Base-by-base conservation (phyloP, 202 grass and related monocot species). In the Zoysia matrella region DNA sequence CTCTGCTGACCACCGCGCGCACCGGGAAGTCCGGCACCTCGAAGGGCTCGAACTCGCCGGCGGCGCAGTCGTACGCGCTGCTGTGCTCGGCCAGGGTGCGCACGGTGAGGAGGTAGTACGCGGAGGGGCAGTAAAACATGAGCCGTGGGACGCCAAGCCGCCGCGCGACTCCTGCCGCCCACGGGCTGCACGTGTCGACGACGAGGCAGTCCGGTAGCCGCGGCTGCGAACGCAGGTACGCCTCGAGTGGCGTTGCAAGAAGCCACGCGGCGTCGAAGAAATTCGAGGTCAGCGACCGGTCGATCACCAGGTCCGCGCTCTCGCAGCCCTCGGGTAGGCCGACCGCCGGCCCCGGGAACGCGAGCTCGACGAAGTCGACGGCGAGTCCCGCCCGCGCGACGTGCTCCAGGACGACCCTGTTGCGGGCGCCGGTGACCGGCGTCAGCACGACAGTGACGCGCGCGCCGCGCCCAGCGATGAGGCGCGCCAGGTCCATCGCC, bases 51-150 rank as follows among this genome's bases (percentile, higher is more conserved):
- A n/a, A n/a, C 83, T 50, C 9, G 90, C 61, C 62, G 15, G 67
- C 71, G 43, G 22, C 65, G 47, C 44, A 48, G 62, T 85, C 76
- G 44, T 81, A 71, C 47, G 86, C 12, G 47, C 58, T 81, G 48
- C 52, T 73, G 69, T 85, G 67, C 22, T 16, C 60, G 41, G 7
- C 10, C 5, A 87, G n/a, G 53, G 43, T 82, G 41, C 76, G 73
- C 66, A 5, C 11, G 3, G 72, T 45, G 8, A 90, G 61, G 44
- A 84, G 69, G 65, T 43, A 93, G 65, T 80, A 76, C 65, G 68
- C 67, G 5, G 90, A 90, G 2, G 84, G 68, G 52, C 87, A 69
- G 36, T 93, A 84, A 77, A 89, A n/a, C n/a, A n/a, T n/a, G n/a
- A n/a, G n/a, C n/a, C n/a, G n/a, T n/a, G n/a, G n/a, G n/a, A n/a